Evolutionary conservation across 352 stramenopile species (phyloP), one percentile per base, ranked within the genome.

Genomic region (Globisporangium paddicum): DNA sequence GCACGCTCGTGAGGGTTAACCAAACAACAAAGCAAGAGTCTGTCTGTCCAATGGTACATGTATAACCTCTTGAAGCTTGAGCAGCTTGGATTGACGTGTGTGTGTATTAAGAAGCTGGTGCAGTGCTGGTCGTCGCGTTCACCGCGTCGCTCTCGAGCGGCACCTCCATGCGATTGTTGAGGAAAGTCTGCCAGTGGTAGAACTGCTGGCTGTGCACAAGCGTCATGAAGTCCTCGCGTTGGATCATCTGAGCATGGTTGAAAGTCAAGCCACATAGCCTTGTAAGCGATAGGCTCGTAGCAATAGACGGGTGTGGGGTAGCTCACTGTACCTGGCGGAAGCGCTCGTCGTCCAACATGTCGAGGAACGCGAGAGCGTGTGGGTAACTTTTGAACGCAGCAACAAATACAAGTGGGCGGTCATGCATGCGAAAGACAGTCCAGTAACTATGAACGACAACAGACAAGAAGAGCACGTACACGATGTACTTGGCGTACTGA

Each of bases 401-500:
- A 6, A 63, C 6, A 11, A 55, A 56, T 9, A 23, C 8, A 23
- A 35, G n/a, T n/a, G n/a, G 28, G 16, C 26, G 8, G 28, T 23
- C 21, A 10, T 32, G 5, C 25, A 42, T 44, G n/a, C 9, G 7
- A 63, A n/a, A 11, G 9, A 18, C 44, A 28, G 18, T 14, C 40
- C 5, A 51, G 16, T 26, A 38, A 23, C 26, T 4, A 35, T n/a
- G 37, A 35, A 35, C 7, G 18, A 32, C n/a, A 46, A 62, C 10
- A 44, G 11, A 63, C 37, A 25, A 50, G 5, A 51, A 13, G 23
- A 34, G 45, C 45, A 23, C 75, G 56, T 83, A 90, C 74, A 95
- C 79, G 34, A 97, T 86, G 67, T 95, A 97, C 66, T 93, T 89
- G 57, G 86, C 86, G 58, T 97, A 97, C 59, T 97, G 81, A 42